Evolutionary conservation across 257 asterid genomes (phyloP).

Genomic region (Penstemon davidsonii): DNA sequence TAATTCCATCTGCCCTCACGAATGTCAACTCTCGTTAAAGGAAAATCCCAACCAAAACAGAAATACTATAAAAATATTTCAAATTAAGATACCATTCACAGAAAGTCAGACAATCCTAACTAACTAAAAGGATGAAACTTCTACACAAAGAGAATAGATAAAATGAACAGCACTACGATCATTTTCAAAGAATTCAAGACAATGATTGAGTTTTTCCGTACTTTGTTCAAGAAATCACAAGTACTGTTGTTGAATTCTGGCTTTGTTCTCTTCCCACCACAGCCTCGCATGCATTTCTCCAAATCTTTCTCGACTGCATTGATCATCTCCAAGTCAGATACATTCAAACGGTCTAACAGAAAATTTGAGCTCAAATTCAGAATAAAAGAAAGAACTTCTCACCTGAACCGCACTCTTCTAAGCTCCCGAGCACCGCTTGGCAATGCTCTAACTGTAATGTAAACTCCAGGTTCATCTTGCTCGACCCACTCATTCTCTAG

Average conservation of each 20-base stretch:
- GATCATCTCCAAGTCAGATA: slow-evolving; percentile 21
- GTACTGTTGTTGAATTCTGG: slow-evolving; percentile 88
- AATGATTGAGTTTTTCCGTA: slow-evolving; percentile 6
- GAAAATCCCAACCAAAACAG: neutral
- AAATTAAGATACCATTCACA: slow-evolving; percentile 16
- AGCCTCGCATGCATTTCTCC: slow-evolving; percentile 91
- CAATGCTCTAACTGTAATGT: slow-evolving; percentile 76
- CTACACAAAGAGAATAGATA: slow-evolving; percentile 13
- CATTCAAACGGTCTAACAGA: neutral
- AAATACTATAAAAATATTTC: neutral
- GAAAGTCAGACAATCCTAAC: slow-evolving; percentile 19
- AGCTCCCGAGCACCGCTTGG: slow-evolving; percentile 92
- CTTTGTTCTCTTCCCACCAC: slow-evolving; percentile 97
- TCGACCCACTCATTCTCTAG: slow-evolving; percentile 95
- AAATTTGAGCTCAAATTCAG: neutral
- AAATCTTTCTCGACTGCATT: slow-evolving; percentile 86
- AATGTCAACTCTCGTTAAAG: neutral
- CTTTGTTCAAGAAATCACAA: slow-evolving; percentile 42
- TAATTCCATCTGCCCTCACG: neutral
- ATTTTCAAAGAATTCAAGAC: slow-evolving; percentile 16
- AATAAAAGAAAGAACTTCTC: slow-evolving; percentile 25
- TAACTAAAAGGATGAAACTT: slow-evolving; percentile 21
- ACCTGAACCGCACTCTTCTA: slow-evolving; percentile 95
- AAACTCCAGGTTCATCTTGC: slow-evolving; percentile 97
- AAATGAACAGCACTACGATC: slow-evolving; percentile 16